A percentile compares a stretch with the other conserved stretches of the same genome.
Conservation (phyloP, 352 stramenopile genomes). For the Pythium pectinolyticum region DNA sequence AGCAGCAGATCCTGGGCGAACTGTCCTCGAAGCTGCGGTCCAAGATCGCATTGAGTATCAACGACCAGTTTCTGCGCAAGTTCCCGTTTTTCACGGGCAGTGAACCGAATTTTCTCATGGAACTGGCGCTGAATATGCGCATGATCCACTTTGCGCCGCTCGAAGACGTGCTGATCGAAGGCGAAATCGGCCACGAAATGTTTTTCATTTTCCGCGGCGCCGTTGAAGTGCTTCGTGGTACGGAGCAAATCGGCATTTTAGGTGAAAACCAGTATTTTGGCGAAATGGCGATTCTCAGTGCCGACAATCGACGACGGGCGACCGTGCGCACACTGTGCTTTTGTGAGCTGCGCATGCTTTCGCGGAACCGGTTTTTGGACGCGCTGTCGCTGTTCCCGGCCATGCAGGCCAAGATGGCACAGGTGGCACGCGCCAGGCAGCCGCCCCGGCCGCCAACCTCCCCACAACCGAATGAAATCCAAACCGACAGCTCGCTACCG, state of each 20-base stretch:
- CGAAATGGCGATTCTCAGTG: constrained; percentile 73
- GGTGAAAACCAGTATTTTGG: constrained; percentile 81
- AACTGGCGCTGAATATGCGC: constrained; percentile 75
- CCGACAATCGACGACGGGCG: constrained; percentile 53
- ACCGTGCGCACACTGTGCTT: constrained; percentile 75
- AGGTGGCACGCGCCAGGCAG: constrained; percentile 40
- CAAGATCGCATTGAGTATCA: constrained; percentile 78
- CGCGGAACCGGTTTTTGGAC: constrained; percentile 74
- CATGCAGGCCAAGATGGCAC: constrained; percentile 64
- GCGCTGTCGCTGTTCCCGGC: constrained; percentile 52
- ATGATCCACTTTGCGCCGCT: constrained; percentile 72
- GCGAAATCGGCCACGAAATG: constrained; percentile 72
- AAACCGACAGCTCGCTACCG: no score
- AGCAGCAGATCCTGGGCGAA: constrained; percentile 62
- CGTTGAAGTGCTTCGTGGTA: constrained; percentile 55
- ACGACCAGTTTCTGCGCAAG: constrained; percentile 74
- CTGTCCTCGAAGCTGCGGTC: constrained; percentile 68
- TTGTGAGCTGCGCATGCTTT: constrained; percentile 69
- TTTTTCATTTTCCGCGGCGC: constrained; percentile 75
- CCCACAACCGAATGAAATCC: no score
- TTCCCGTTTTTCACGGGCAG: constrained; percentile 75
- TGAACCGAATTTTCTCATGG: constrained; percentile 78
- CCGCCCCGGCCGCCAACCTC: constrained; percentile 2
- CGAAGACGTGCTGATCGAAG: constrained; percentile 66
- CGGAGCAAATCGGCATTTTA: constrained; percentile 50